Evolutionary conservation across 495 filamentous ascomycete genomes (phyloP).

Genomic region (Evernia prunastri): DNA sequence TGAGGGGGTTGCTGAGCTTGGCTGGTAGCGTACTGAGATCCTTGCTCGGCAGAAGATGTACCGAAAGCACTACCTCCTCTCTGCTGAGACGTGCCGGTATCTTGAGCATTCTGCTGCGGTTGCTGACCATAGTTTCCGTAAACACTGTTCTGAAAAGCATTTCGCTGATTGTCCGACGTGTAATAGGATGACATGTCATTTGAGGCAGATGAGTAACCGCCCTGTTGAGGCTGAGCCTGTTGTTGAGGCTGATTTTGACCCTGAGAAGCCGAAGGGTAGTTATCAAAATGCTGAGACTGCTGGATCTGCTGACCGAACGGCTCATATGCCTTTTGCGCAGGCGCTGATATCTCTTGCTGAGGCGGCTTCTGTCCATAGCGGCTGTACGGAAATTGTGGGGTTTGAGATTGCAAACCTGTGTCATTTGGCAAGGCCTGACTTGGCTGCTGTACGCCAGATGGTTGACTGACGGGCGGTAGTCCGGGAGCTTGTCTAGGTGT

Average conservation of each 20-base stretch:
- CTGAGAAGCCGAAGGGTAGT: slow-evolving; percentile 43
- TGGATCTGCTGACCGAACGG: slow-evolving; percentile 73
- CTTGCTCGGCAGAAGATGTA: slow-evolving; percentile 60
- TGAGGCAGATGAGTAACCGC: slow-evolving; percentile 63
- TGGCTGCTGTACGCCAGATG: slow-evolving; percentile 34
- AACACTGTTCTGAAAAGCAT: slow-evolving; percentile 74
- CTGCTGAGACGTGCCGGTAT: slow-evolving; percentile 61
- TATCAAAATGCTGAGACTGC: slow-evolving; percentile 59
- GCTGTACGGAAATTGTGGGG: slow-evolving; percentile 45
- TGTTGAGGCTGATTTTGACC: slow-evolving; percentile 40
- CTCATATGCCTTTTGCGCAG: slow-evolving; percentile 78
- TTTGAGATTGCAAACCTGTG: slow-evolving; percentile 41
- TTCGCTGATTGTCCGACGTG: slow-evolving; percentile 72
- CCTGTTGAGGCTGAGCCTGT: slow-evolving; percentile 48
- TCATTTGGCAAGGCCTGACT: slow-evolving; percentile 30
- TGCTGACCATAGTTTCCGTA: slow-evolving; percentile 73
- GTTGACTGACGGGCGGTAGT: slow-evolving; percentile 59
- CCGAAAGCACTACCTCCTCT: slow-evolving; percentile 70
- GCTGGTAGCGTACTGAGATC: slow-evolving; percentile 68
- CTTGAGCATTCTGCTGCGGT: slow-evolving; percentile 56
- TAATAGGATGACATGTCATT: slow-evolving; percentile 84
- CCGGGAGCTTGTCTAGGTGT: slow-evolving; percentile 63
- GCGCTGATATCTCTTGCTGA: slow-evolving; percentile 52
- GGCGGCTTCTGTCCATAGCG: slow-evolving; percentile 58
- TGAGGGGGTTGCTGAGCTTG: slow-evolving; percentile 49